Conservation (phyloP, 768 basidiomycete species). For the Trametes coccinea region DNA sequence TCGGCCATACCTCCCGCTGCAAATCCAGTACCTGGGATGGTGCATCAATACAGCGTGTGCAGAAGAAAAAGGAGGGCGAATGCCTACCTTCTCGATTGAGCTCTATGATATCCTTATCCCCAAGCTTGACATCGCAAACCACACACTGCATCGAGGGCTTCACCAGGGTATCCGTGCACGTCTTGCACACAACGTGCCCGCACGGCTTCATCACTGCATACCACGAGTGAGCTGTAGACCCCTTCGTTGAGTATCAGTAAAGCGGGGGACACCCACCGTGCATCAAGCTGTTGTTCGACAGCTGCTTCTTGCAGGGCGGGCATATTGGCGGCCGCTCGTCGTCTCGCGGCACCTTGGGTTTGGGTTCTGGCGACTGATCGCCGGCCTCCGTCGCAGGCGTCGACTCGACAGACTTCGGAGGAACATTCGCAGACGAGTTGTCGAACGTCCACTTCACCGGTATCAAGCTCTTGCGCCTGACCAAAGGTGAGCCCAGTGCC, state of each 20-base stretch:
- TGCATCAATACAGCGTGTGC: not conserved
- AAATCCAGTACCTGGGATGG: slow-evolving; percentile 76
- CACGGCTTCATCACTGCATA: slow-evolving; percentile 77
- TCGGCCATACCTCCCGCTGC: slow-evolving; percentile 96
- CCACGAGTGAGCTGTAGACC: not conserved
- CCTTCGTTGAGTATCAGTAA: no score
- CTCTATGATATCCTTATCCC: slow-evolving; percentile 75
- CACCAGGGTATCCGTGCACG: slow-evolving; percentile 87
- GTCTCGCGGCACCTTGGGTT: slow-evolving; percentile 44
- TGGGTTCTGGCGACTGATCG: slow-evolving; percentile 23
- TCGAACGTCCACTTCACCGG: slow-evolving; percentile 78
- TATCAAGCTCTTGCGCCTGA: slow-evolving; percentile 61
- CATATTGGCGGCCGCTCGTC: slow-evolving; percentile 70
- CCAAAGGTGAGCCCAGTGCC: not conserved
- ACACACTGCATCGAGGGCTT: slow-evolving; percentile 79
- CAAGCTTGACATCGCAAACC: slow-evolving; percentile 72
- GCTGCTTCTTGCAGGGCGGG: slow-evolving; percentile 81
- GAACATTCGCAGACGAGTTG: slow-evolving; percentile 30
- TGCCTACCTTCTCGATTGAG: slow-evolving; percentile 80
- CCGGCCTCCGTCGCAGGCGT: slow-evolving; percentile 40
- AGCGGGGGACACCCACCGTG: slow-evolving; percentile 51
- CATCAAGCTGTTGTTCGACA: slow-evolving; percentile 77
- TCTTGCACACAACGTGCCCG: slow-evolving; percentile 89
- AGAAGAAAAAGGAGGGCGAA: not conserved
- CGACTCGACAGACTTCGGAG: slow-evolving; percentile 34